Evolutionary conservation across 495 filamentous ascomycete species (phyloP), one percentile per base, ranked within the genome.

Genomic region (Aspergillus wentii): DNA sequence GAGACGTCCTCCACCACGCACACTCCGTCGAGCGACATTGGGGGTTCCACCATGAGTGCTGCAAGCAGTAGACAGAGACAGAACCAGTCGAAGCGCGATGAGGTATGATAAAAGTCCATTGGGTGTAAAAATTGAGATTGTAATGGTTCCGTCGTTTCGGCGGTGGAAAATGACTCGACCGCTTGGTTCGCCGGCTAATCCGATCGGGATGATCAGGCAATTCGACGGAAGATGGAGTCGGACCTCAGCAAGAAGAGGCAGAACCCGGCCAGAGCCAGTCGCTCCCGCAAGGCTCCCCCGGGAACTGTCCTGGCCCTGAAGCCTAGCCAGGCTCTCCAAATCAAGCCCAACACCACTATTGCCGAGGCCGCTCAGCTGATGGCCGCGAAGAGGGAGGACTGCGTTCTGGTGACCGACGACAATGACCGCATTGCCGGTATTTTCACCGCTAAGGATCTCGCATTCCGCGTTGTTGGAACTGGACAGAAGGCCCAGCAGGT

Each of bases 321-420:
- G 54, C 92, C 92, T 18, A 95, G 88, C 53, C 88, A 85, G 49
- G 92, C 92, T 20, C 83, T 99, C 3, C 92, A 99, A 64, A 97
- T 99, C 62, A 99, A 99, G 68, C 94, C 92, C 33, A 72, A 74
- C 35, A 95, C 88, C 16, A 95, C 86, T 34, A 92, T 99, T 40
- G 84, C 94, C 30, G 92, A 97, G 62, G 92, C 92, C 23, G 91
- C 92, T 20, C 94, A 99, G 68, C 71, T 99, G 57, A 99, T 99
- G 92, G 92, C 92, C 19, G 92, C 92, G 19, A 99, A 99, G 75
- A 76, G 92, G 40, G 92, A 97, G 56, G 92, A 99, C 66, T 99
- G 92, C 56, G 92, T 99, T n/a, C 70, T 99, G 36, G 92, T 99
- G 25, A 99, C 94, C 17, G 91, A 97, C 53, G 94, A 97, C 43